Evolutionary conservation across 2,329 filamentous ascomycete species (phyloP).

Genomic region (Thermothelomyces thermophilus): DNA sequence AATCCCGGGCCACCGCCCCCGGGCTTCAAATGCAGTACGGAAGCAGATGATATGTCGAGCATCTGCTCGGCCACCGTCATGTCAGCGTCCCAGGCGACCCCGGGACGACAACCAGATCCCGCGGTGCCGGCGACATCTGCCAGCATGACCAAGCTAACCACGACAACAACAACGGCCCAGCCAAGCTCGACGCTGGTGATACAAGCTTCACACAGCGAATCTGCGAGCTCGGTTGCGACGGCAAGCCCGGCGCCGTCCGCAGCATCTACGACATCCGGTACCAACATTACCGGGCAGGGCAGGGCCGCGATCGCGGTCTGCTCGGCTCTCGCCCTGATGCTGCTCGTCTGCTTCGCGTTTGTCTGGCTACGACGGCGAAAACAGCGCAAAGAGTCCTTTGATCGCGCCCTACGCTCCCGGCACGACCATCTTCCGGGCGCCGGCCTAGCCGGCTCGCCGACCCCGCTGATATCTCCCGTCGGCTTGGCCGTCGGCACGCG

Average conservation of each 20-base stretch:
- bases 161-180: not conserved
- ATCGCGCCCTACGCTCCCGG: slow-evolving; percentile 23
- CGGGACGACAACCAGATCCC: not conserved
- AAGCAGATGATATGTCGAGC: slow-evolving; percentile 3
- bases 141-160: not conserved
- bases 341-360: slow-evolving; percentile 33
- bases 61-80: slow-evolving; percentile 9
- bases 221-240: not conserved
- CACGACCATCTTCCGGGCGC: slow-evolving; percentile 23
- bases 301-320: slow-evolving; percentile 42
- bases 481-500: slow-evolving; percentile 25
- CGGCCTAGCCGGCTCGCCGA: slow-evolving; percentile 31
- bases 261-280: slow-evolving; percentile 23
- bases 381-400: slow-evolving; percentile 16
- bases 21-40: slow-evolving; percentile 26
- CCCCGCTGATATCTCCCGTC: slow-evolving; percentile 37
- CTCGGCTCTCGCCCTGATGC: slow-evolving; percentile 34
- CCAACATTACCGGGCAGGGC: slow-evolving; percentile 32
- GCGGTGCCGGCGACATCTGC: not conserved
- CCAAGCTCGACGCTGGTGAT: not conserved
- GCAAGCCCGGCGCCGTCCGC: not conserved
- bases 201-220: not conserved
- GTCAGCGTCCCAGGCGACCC: slow-evolving; percentile 1
- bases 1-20: slow-evolving; percentile 34
- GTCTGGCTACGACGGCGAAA: slow-evolving; percentile 33